Percentiles rank a stretch among this genome's conserved stretches.
Conservation (phyloP, 345 rosid genomes). For the Brassica rapa region DNA sequence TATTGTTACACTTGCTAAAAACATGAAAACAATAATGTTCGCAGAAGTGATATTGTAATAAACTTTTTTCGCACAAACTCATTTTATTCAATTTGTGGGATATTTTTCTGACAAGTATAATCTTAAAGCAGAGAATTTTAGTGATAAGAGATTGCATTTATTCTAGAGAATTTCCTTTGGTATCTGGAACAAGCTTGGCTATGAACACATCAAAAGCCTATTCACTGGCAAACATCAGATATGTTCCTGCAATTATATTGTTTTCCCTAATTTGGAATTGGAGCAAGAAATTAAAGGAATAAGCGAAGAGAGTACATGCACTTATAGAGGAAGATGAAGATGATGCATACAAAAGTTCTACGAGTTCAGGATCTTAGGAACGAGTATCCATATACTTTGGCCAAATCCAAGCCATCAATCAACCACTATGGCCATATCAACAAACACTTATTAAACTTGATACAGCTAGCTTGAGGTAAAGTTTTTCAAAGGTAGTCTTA, state of each 20-base stretch:
- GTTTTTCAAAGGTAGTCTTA: neutral
- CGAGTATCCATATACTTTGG: too few species aligned
- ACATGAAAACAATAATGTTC: constrained; percentile 24
- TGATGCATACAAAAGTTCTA: neutral
- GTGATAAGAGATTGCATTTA: constrained; percentile 43
- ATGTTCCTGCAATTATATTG: constrained; percentile 41
- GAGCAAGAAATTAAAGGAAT: too few species aligned
- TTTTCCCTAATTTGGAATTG: too few species aligned
- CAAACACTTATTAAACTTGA: neutral
- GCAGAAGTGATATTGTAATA: neutral
- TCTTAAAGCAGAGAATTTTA: neutral
- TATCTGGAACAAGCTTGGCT: constrained; percentile 53
- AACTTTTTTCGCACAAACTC: neutral
- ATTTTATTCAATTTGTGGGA: neutral
- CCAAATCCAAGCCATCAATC: neutral
- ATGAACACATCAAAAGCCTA: constrained; percentile 36
- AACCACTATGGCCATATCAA: neutral
- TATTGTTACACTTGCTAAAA: neutral
- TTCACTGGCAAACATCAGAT: constrained; percentile 37
- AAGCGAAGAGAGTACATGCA: neutral
- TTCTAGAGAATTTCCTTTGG: constrained; percentile 54
- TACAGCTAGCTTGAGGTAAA: neutral
- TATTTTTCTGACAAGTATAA: neutral
- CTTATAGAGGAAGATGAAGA: neutral
- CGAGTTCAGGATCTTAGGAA: neutral